These are phyloP conservation scores for Erodium maritimum DNA, from an alignment of 345 rosid genomes.

Conservation along the genomic window DNA sequence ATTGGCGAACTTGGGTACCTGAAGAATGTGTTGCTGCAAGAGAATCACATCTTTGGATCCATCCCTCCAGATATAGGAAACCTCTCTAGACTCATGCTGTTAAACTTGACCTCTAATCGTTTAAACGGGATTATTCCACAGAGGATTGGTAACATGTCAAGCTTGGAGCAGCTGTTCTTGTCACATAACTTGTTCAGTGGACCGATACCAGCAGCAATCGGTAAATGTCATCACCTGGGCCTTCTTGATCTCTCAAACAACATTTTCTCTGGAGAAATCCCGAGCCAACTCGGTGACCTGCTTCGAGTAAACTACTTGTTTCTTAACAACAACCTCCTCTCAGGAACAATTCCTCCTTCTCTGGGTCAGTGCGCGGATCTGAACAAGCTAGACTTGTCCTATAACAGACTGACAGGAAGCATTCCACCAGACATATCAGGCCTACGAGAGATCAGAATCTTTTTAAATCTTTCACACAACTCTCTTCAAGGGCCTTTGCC, in stretches of 20 bases:
- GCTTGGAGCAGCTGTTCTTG: conserved; percentile 29
- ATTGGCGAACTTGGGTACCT: conserved; percentile 19
- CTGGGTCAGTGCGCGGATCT: conserved; percentile 26
- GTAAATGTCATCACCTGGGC: conserved; percentile 18
- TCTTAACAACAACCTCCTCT: conserved; percentile 41
- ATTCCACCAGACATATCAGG: conserved; percentile 30
- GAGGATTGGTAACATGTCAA: conserved; percentile 17
- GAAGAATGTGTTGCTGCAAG: conserved; percentile 16
- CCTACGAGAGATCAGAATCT: conserved; percentile 25
- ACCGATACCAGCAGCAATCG: conserved; percentile 31
- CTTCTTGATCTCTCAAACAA: conserved; percentile 40
- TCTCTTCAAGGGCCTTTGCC: conserved; percentile 39
- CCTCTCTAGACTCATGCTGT: conserved; percentile 17
- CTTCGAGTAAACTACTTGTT: conserved; percentile 13
- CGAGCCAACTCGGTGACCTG: conserved; percentile 25
- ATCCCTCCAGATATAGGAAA: conserved; percentile 29
- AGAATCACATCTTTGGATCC: conserved; percentile 31
- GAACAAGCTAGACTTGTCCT: conserved; percentile 31
- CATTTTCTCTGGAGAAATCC: conserved; percentile 32
- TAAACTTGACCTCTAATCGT: conserved; percentile 32
- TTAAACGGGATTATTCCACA: conserved; percentile 26
- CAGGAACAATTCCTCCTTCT: conserved; percentile 34
- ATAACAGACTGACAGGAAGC: conserved; percentile 33
- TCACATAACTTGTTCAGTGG: conserved; percentile 28
- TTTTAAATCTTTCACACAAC: conserved; percentile 36